These are phyloP conservation scores for Hylodesmum podocarpum DNA, from an alignment of 306 rosid genomes.

Conservation along the genomic window DNA sequence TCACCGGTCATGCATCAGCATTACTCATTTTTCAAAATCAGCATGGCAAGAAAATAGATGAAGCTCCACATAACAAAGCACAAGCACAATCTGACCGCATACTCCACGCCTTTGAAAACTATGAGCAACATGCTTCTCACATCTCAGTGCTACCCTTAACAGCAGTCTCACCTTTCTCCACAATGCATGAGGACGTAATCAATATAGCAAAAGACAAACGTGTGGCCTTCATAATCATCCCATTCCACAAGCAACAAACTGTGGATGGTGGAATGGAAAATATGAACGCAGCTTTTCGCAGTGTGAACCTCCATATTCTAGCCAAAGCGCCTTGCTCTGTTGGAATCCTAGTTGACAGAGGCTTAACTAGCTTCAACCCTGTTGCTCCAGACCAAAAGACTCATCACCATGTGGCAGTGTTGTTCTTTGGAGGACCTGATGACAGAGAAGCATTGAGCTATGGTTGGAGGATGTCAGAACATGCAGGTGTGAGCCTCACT, in stretches of 20 bases:
- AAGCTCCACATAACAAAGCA: constrained; percentile 51
- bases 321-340: constrained; percentile 77
- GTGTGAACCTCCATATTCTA: constrained; percentile 66
- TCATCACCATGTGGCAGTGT: constrained; percentile 52
- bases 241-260: constrained; percentile 84
- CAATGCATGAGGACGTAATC: constrained; percentile 90
- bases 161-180: constrained; percentile 81
- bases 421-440: constrained; percentile 89
- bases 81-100: constrained; percentile 86
- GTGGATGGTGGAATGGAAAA: constrained; percentile 92
- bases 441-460: constrained; percentile 83
- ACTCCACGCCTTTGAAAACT: constrained; percentile 73
- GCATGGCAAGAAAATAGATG: constrained; percentile 30
- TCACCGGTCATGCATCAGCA: constrained; percentile 79
- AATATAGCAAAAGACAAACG: constrained; percentile 80
- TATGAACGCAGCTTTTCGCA: constrained; percentile 57
- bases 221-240: constrained; percentile 69
- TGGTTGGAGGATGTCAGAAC: constrained; percentile 78
- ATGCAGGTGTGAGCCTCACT: constrained; percentile 53
- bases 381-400: constrained; percentile 43
- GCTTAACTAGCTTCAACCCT: constrained; percentile 49
- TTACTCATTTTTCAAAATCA: constrained; percentile 71
- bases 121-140: constrained; percentile 50
- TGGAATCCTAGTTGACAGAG: constrained; percentile 85
- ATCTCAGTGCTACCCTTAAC: constrained; percentile 73